Evolutionary conservation across 805 yeast species (phyloP), one percentile per base, ranked within the genome.

Genomic region (Candida caryicola): DNA sequence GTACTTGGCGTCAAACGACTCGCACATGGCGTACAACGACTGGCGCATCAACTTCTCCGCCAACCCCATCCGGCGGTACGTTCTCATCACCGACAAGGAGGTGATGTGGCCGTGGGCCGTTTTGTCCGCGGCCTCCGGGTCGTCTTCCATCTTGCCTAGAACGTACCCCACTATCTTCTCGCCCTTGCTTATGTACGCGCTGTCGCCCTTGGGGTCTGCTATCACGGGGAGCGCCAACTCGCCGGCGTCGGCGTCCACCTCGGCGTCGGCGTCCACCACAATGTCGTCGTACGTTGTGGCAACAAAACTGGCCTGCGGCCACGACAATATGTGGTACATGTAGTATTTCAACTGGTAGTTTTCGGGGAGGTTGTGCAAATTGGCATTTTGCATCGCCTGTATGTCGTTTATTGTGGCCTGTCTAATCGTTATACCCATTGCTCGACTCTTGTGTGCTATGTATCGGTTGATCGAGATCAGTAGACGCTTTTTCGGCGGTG

Each of bases 221-320:
- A 15, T 17, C 18, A 40, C 36, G 5, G 41, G 39, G 21, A 34
- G 36, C n/a, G 16, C 17, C 23, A 45, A 41, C 15, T 29, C 54
- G 3, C 47, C 50, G 8, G 72, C 77, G 29, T 41, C 46, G 17
- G 47, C 53, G 17, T 49, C 58, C 12, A 46, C 54, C 15, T 50
- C 60, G 9, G 10, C 31, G 12, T 31, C 35, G 4, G 17, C 15
- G 14, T 31, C 26, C 9, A 41, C 36, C 9, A 41, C 36, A 28
- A 53, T 46, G 17, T 56, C 62, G 46, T 77, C 84, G 18, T 82
- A 77, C 2, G 93, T 82, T 1, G 91, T 83, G 13, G 99, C 99
- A 26, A 93, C 98, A 67, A 82, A 93, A 29, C 96, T 86, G 10
- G 95, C 95, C 59, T 91, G 95, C 2, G 99, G 99, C 99, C 99